A percentile compares a stretch with the other conserved stretches of the same genome.
Conservation (phyloP, 192 early-diverging fungal species). For the Ambispora gerdemannii region DNA sequence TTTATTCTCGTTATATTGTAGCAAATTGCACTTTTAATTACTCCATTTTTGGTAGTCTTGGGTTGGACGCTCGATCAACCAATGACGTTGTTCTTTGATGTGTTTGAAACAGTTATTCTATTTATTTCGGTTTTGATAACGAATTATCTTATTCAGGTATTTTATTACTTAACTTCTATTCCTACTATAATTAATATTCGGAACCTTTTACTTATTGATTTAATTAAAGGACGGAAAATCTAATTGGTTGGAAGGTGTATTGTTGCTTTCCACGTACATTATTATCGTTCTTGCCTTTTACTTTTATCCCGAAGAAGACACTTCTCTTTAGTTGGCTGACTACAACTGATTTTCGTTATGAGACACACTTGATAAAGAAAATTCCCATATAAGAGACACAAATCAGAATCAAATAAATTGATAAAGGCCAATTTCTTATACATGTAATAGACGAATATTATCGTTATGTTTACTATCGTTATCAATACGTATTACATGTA, state of each 20-base stretch:
- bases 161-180: neutral
- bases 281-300: constrained; percentile 82
- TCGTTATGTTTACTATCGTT: no score
- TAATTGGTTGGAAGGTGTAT: constrained; percentile 91
- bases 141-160: constrained; percentile 65
- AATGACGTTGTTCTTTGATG: constrained; percentile 79
- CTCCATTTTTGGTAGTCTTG: constrained; percentile 69
- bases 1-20: neutral
- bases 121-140: constrained; percentile 85
- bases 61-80: constrained; percentile 74
- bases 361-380: no score
- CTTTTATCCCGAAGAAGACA: constrained; percentile 57
- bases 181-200: neutral
- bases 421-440: no score
- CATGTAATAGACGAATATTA: no score
- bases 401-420: no score
- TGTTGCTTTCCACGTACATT: constrained; percentile 79
- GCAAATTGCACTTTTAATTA: constrained; percentile 82
- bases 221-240: constrained; percentile 73
- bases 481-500: no score
- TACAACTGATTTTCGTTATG: no score
- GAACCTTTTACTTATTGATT: no score
- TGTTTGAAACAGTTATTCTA: constrained; percentile 79
- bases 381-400: no score
- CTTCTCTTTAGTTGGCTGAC: no score